phyloP scores from a whole-genome alignment of 768 basidiomycete species.

The Termitomyces sp. region DNA sequence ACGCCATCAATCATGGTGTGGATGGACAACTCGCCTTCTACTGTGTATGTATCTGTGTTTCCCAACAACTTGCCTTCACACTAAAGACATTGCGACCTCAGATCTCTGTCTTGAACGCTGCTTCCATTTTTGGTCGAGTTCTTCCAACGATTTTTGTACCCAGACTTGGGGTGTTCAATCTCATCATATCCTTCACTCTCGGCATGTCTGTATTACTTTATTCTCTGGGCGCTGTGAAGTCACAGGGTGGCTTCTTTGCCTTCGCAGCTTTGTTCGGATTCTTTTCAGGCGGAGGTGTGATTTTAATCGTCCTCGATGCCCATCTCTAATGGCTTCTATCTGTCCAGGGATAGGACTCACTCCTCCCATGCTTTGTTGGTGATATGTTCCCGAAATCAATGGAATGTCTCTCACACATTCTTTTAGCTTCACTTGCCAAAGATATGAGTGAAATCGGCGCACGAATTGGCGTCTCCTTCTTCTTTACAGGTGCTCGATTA shows the following conservation, averaged over 20 bases:
- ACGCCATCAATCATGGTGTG: conserved; percentile 37
- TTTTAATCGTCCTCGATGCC: neutral
- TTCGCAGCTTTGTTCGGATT: conserved; percentile 41
- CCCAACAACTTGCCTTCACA: neutral
- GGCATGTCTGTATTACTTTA: conserved; percentile 30
- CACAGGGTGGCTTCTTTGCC: conserved; percentile 25
- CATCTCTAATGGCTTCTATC: neutral
- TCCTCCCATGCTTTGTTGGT: conserved; percentile 23
- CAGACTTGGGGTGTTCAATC: conserved; percentile 34
- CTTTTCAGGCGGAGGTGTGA: conserved; percentile 34
- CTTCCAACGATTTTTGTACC: conserved; percentile 36
- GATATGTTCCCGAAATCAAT: neutral
- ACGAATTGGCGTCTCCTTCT: conserved; percentile 39
- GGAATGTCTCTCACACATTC: neutral
- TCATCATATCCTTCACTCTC: conserved; percentile 28
- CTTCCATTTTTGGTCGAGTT: conserved; percentile 42
- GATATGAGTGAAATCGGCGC: conserved; percentile 40
- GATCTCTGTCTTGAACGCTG: conserved; percentile 49
- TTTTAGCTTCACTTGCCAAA: conserved; percentile 25
- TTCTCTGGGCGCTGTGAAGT: conserved; percentile 32
- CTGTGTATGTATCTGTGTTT: conserved; percentile 22
- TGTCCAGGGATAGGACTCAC: conserved; percentile 16
- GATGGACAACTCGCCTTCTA: conserved; percentile 39
- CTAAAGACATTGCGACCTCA: conserved; percentile 11
- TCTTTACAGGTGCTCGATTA: conserved; percentile 27